Evolutionary conservation across 139 green algal genomes (phyloP).

Genomic region (Chlorella sp.): DNA sequence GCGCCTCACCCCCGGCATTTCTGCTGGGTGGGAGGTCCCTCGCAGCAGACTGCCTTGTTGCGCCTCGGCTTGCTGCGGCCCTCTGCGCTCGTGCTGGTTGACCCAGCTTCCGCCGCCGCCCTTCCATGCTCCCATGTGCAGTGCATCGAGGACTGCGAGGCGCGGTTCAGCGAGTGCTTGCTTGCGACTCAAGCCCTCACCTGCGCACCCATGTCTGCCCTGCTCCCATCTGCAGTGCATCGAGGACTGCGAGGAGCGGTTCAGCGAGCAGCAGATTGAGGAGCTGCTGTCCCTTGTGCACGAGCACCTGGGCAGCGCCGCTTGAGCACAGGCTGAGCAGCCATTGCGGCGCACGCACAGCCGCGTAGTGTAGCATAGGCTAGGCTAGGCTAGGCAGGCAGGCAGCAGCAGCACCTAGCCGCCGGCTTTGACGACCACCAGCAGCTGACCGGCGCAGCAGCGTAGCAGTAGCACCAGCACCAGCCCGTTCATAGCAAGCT

Average conservation of each 20-base stretch:
- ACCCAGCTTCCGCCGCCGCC: too few species aligned
- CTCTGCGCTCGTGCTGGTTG: too few species aligned
- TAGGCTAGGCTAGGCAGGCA: slow-evolving; percentile 14
- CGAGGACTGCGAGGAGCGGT: slow-evolving; percentile 52
- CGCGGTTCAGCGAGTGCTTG: slow-evolving; percentile 56
- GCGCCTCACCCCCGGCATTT: too few species aligned
- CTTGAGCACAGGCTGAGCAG: not conserved
- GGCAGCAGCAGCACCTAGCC: not conserved
- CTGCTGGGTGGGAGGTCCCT: too few species aligned
- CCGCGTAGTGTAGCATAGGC: not conserved
- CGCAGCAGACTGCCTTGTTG: too few species aligned
- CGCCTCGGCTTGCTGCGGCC: too few species aligned
- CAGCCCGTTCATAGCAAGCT: not conserved
- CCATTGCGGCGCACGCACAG: not conserved
- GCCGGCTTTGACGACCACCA: too few species aligned
- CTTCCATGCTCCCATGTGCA: not conserved
- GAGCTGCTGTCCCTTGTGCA: slow-evolving; percentile 49
- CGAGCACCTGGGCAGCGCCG: not conserved
- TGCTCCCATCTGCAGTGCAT: slow-evolving; percentile 30
- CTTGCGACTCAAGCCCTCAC: too few species aligned
- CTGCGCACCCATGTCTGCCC: too few species aligned
- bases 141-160: slow-evolving; percentile 53
- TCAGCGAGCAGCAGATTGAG: slow-evolving; percentile 55
- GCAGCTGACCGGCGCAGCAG: not conserved
- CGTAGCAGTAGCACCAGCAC: not conserved